A percentile compares a stretch with the other conserved stretches of the same genome.
These are phyloP conservation scores for Penicillium subrubescens DNA, from an alignment of 495 filamentous ascomycete genomes.

Conservation along the genomic window DNA sequence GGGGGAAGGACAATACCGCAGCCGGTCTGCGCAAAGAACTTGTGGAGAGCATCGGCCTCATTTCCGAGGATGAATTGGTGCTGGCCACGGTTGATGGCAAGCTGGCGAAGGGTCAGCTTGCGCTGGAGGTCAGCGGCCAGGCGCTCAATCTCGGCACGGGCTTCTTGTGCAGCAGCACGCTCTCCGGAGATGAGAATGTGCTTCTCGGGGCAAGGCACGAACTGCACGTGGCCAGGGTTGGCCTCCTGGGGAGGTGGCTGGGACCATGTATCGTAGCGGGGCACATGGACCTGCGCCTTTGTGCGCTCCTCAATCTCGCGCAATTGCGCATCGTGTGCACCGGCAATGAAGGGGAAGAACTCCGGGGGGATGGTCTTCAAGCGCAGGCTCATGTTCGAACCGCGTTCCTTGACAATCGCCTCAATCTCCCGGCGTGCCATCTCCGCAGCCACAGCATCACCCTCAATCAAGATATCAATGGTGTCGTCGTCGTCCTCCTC, in stretches of 20 bases:
- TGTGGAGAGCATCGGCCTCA: conserved; percentile 70
- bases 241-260: conserved; percentile 71
- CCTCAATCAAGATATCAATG: conserved; percentile 86
- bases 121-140: conserved; percentile 70
- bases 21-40: conserved; percentile 88
- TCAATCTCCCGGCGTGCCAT: conserved; percentile 81
- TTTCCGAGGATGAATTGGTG: conserved; percentile 93
- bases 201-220: conserved; percentile 63
- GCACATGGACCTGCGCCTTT: conserved; percentile 74
- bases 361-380: conserved; percentile 83
- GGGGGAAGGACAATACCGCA: conserved; percentile 84
- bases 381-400: conserved; percentile 74
- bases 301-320: conserved; percentile 70
- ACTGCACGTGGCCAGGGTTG: conserved; percentile 64
- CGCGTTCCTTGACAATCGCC: conserved; percentile 81
- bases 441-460: conserved; percentile 80
- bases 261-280: conserved; percentile 75
- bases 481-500: conserved; percentile 73
- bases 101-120: conserved; percentile 68
- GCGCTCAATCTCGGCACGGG: conserved; percentile 75
- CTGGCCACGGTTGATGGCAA: conserved; percentile 73
- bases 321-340: conserved; percentile 69
- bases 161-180: conserved; percentile 76
- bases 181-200: conserved; percentile 87
- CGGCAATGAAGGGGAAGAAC: conserved; percentile 94